Evolutionary conservation across 805 yeast species (phyloP), one percentile per base, ranked within the genome.

Genomic region (Maudiozyma barnettii): DNA sequence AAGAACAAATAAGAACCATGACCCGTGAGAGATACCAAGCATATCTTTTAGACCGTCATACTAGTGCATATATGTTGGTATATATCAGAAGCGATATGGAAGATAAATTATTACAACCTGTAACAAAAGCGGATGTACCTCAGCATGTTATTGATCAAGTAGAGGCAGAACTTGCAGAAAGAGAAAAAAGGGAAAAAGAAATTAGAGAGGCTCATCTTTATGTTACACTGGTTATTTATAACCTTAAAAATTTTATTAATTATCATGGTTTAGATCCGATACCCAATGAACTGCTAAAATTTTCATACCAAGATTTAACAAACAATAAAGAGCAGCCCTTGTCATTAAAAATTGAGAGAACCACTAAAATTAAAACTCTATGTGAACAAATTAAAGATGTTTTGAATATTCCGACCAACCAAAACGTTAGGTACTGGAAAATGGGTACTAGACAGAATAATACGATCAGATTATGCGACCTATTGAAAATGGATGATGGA

Each of bases 41-140:
- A 43, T 81, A 82, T 49, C 72, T 75, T 41, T 68, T 84, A 26
- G 78, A 86, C 54, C 79, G 96, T 42, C 93, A 88, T 36, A 90
- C 98, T 0, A 86, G 93, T 39, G 99, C 99, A 1, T 93, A 93
- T 61, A 93, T 93, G 99, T 76, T 93, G 66, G 98, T 93, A 2
- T 93, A 93, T 61, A 76, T 90, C 52, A 75, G 95, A 46, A 79
- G 85, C 59, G 68, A 76, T 2, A 76, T 76, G 37, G 64, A 79
- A 36, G 72, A 70, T 2, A 74, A 73, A 12, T 72, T 91, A 14
- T 71, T 93, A 49, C 79, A 78, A 12, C 79, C 77, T 0, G 77
- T 75, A 3, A 56, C 67, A 1, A 78, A 76, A 19, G 74, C 66
- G 3, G 81, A 75, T 43, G 75, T 78, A 6, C 97, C 98, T 2